These are phyloP conservation scores for Penicillium desertorum DNA, from an alignment of 495 filamentous ascomycete genomes.

Conservation along the genomic window DNA sequence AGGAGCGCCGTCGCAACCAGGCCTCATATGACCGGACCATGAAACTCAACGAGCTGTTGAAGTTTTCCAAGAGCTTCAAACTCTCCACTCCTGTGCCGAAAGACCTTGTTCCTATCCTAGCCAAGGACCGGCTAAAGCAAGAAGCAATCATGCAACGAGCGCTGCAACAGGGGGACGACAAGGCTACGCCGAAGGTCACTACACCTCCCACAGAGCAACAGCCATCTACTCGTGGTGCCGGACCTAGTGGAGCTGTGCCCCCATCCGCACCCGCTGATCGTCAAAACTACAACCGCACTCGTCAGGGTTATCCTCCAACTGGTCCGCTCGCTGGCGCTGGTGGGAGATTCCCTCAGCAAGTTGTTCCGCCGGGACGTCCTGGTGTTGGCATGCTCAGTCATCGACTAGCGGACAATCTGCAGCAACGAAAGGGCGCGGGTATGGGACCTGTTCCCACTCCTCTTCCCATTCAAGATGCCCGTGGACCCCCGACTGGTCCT, in stretches of 20 bases:
- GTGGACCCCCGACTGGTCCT: slow-evolving; percentile 50
- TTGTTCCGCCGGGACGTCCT: slow-evolving; percentile 41
- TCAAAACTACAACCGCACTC: slow-evolving; percentile 42
- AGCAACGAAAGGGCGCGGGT: slow-evolving; percentile 54
- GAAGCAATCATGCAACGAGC: slow-evolving; percentile 87
- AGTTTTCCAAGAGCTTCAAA: slow-evolving; percentile 92
- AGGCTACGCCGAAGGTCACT: slow-evolving; percentile 46
- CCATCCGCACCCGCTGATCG: slow-evolving; percentile 43
- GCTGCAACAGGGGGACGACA: slow-evolving; percentile 60
- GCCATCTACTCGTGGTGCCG: slow-evolving; percentile 29
- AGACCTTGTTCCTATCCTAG: slow-evolving; percentile 91
- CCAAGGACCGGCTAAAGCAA: slow-evolving; percentile 92
- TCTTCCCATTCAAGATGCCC: slow-evolving; percentile 55
- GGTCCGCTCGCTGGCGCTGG: slow-evolving; percentile 41
- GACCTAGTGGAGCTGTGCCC: slow-evolving; percentile 34
- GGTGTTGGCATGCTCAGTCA: slow-evolving; percentile 52
- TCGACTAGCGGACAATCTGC: slow-evolving; percentile 55
- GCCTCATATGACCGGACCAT: slow-evolving; percentile 73
- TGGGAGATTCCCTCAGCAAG: slow-evolving; percentile 43
- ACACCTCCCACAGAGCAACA: slow-evolving; percentile 40
- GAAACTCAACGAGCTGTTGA: slow-evolving; percentile 91
- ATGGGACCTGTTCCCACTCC: slow-evolving; percentile 50
- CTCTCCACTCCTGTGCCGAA: slow-evolving; percentile 85
- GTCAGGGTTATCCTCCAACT: slow-evolving; percentile 49
- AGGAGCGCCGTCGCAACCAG: slow-evolving; percentile 68